These are phyloP conservation scores for Triangularia verruculosa DNA, from an alignment of 2,329 filamentous ascomycete species.

Conservation along the genomic window DNA sequence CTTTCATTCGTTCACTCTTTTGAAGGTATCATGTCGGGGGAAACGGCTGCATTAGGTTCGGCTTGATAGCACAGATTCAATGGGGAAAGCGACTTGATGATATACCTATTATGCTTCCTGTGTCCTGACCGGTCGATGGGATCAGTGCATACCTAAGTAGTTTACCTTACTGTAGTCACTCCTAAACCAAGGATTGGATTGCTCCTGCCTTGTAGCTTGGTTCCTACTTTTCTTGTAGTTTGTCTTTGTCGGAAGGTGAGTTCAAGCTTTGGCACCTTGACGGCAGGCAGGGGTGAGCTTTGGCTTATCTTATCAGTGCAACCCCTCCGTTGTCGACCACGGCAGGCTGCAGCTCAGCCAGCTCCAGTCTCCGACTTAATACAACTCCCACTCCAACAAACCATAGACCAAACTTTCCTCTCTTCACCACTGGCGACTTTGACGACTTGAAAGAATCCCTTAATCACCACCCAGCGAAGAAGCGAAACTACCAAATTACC, in stretches of 20 bases:
- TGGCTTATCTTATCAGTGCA: neutral
- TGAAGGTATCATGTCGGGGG: neutral
- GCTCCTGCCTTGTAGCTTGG: no score
- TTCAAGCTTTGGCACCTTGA: no score
- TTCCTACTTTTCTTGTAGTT: no score
- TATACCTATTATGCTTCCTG: no score
- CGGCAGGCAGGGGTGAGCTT: neutral
- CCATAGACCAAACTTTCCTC: neutral
- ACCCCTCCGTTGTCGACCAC: neutral
- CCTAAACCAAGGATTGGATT: no score
- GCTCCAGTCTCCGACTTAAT: neutral
- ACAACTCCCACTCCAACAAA: neutral
- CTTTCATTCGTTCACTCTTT: neutral
- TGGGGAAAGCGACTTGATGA: no score
- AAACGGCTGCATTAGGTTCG: neutral
- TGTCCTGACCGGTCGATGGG: no score
- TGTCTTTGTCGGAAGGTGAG: no score
- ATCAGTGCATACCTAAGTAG: no score
- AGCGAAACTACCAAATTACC: neutral
- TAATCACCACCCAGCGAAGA: neutral
- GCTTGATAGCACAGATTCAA: no score
- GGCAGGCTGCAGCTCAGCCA: neutral
- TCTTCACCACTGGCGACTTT: neutral
- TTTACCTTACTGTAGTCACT: no score
- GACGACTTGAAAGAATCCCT: neutral